Conservation (phyloP, 805 yeast genomes). For the Hagleromyces aurorensis region DNA sequence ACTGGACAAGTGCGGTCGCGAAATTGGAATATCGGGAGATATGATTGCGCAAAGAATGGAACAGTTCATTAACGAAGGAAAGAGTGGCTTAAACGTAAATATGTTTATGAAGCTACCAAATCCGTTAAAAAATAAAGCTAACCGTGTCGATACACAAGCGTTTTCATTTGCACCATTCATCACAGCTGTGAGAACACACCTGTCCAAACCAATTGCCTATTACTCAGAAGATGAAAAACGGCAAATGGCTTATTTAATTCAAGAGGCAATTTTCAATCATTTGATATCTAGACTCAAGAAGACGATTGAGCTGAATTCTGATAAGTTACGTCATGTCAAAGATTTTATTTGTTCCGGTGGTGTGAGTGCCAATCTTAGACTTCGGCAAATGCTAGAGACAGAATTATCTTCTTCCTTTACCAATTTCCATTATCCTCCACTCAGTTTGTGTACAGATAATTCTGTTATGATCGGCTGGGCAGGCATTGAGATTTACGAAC, state of each 20-base stretch:
- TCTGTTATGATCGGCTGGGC: constrained; percentile 98
- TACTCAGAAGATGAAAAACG: constrained; percentile 25
- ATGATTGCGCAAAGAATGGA: constrained; percentile 87
- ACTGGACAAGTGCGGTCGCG: constrained; percentile 85
- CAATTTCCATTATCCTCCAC: constrained; percentile 59
- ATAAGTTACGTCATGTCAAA: constrained; percentile 34
- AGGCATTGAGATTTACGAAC: constrained; percentile 78
- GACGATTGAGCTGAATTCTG: constrained; percentile 37
- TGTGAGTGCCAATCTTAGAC: constrained; percentile 66
- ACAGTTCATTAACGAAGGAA: constrained; percentile 31
- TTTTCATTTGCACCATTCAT: constrained; percentile 79
- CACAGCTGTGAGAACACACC: constrained; percentile 41
- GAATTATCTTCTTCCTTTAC: constrained; percentile 30
- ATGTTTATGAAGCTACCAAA: constrained; percentile 33
- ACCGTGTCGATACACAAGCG: constrained; percentile 37
- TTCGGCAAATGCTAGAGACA: constrained; percentile 42
- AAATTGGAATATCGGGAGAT: constrained; percentile 67
- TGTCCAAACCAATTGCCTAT: constrained; percentile 15
- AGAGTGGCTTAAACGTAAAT: constrained; percentile 2
- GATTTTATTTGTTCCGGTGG: constrained; percentile 88
- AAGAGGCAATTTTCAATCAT: constrained; percentile 65
- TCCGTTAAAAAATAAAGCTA: constrained; percentile 46
- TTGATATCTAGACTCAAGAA: constrained; percentile 51
- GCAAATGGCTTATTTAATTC: constrained; percentile 50
- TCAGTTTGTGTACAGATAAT: constrained; percentile 80